Percentiles rank a stretch among this genome's conserved stretches.
Evolutionary conservation across 1,139 yeast species (phyloP).

Genomic region (Nakaseomyces kungkrabaensis): DNA sequence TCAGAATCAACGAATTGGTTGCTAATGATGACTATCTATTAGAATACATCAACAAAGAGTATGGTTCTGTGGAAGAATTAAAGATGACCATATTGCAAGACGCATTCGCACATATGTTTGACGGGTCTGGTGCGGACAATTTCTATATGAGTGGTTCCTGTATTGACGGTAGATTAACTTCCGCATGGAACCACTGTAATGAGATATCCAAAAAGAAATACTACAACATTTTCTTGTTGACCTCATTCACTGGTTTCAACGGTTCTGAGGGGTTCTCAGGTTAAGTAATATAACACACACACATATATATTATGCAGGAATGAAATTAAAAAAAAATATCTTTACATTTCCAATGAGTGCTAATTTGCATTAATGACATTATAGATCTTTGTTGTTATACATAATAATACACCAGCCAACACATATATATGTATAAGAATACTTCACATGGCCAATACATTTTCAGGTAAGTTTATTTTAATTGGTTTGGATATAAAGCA

Average conservation of each 20-base stretch:
- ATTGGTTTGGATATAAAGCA: constrained; percentile 36
- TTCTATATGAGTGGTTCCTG: constrained; percentile 73
- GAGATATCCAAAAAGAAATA: constrained; percentile 53
- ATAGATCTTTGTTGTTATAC: not conserved
- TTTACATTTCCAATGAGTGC: too few species aligned
- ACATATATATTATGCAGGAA: not conserved
- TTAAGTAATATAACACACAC: not conserved
- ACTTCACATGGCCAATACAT: too few species aligned
- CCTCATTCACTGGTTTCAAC: constrained; percentile 72
- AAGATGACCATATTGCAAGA: constrained; percentile 48
- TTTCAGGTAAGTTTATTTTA: not conserved
- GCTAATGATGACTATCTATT: constrained; percentile 39
- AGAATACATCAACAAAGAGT: constrained; percentile 46
- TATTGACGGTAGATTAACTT: constrained; percentile 66
- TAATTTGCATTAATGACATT: too few species aligned
- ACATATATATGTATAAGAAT: too few species aligned
- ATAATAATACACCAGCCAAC: not conserved
- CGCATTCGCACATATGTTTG: constrained; percentile 67
- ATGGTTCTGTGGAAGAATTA: constrained; percentile 42
- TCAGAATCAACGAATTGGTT: constrained; percentile 40
- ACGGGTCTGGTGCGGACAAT: constrained; percentile 70
- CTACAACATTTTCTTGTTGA: constrained; percentile 49
- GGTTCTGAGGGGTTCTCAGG: constrained; percentile 47
- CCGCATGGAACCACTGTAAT: constrained; percentile 76
- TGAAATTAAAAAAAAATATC: not conserved